Evolutionary conservation across 1,139 yeast genomes (phyloP), one percentile per base, ranked within the genome.

Genomic region (Nakaseomyces delphensis): DNA sequence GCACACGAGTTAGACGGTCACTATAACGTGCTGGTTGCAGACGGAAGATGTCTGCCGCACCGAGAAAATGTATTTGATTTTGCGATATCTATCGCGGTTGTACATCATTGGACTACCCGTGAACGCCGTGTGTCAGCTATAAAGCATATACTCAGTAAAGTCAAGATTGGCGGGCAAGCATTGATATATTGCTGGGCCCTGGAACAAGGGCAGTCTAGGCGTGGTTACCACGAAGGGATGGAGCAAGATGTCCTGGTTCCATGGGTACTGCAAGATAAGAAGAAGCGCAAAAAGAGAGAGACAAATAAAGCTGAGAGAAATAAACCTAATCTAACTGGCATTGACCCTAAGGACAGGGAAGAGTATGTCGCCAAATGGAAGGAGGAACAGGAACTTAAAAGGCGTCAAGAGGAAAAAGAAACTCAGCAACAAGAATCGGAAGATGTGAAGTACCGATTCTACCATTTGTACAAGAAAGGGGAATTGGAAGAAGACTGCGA

Each of bases 181-280:
- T 66, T 93, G 50, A 73, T 91, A 11, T 89, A 89, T 58, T 94
- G 95, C 44, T 91, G 98, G 98, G 98, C 98, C 0, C 65, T 91
- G 42, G 98, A 93, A 53, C 98, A 91, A 61, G 84, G 80, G 48
- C 74, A 70, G 28, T 83, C 95, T 0, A 69, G 95, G 46, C 69
- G 96, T 51, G 96, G 96, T 0, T 89, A 85, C 64, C 79, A 82
- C 52, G 86, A 77, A 48, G 94, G 93, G 3, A 89, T 83, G 75
- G 87, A 84, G 41, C 98, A 86, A 60, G 98, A 91, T 57, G 82
- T 91, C 1, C 66, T 93, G 56, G 95, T 91, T 14, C 98, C 98
- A 0, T 91, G 98, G 98, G 96, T 87, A 0, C 63, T 79, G 31
- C 76, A 76, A 51, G 69, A 67, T 45, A 69, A 67, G 46, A 64